Conservation (phyloP, 345 rosid genomes). For the Camelina laxa region DNA sequence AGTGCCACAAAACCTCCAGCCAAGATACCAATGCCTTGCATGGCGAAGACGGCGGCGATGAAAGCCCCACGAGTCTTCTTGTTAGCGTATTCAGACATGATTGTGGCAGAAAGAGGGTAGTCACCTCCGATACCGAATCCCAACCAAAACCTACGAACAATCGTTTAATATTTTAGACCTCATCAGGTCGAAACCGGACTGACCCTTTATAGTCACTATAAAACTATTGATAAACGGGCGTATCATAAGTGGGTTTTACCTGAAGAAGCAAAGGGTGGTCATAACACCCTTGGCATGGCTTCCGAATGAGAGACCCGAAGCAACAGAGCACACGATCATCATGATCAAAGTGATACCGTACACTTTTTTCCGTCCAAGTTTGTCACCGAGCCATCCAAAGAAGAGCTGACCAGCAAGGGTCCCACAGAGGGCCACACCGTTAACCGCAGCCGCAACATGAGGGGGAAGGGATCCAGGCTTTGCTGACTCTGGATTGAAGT, state of each 20-base stretch:
- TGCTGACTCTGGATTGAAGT: slow-evolving; percentile 42
- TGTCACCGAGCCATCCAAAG: slow-evolving; percentile 54
- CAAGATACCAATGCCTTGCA: slow-evolving; percentile 87
- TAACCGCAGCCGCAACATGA: slow-evolving; percentile 42
- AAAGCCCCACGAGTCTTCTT: slow-evolving; percentile 84
- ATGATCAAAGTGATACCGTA: slow-evolving; percentile 52
- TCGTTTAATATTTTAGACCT: too few relatives aligned
- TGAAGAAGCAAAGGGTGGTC: slow-evolving; percentile 49
- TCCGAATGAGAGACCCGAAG: slow-evolving; percentile 47
- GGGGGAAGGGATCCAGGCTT: slow-evolving; percentile 49
- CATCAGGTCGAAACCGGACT: neutral
- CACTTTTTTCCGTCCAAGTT: slow-evolving; percentile 50
- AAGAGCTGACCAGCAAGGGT: slow-evolving; percentile 49
- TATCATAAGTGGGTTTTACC: neutral
- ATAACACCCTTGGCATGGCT: slow-evolving; percentile 30
- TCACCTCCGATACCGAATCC: slow-evolving; percentile 89
- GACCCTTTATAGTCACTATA: too few relatives aligned
- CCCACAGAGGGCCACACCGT: slow-evolving; percentile 42
- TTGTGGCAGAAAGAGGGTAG: slow-evolving; percentile 83
- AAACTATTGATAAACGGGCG: too few relatives aligned
- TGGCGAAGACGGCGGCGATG: slow-evolving; percentile 80
- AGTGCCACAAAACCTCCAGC: slow-evolving; percentile 69
- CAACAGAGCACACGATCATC: slow-evolving; percentile 41
- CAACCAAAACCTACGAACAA: slow-evolving; percentile 56
- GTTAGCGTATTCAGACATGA: slow-evolving; percentile 84